Percentiles rank a stretch among this genome's conserved stretches.
Conservation (phyloP, 805 yeast species). For the Kockiozyma suomiensis region DNA sequence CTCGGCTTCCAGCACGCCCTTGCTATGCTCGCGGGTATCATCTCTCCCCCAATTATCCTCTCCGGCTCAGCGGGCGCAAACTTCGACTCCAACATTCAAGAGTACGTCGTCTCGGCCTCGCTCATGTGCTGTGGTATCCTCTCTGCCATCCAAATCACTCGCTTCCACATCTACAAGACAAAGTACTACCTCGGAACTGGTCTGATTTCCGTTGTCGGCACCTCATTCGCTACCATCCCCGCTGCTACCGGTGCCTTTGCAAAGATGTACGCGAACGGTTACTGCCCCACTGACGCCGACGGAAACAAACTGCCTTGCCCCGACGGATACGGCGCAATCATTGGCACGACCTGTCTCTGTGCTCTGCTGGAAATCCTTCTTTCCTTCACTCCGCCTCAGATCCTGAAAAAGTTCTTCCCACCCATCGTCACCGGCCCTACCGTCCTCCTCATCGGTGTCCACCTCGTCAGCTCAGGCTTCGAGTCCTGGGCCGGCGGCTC, state of each 20-base stretch:
- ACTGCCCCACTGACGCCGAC: conserved; percentile 62
- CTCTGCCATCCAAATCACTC: conserved; percentile 74
- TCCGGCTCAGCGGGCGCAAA: conserved; percentile 57
- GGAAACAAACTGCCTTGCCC: conserved; percentile 80
- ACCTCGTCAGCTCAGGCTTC: conserved; percentile 71
- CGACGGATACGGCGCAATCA: conserved; percentile 83
- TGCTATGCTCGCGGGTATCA: conserved; percentile 90
- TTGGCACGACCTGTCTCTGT: conserved; percentile 80
- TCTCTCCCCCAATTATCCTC: conserved; percentile 79
- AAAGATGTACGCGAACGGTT: conserved; percentile 73
- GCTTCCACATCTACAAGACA: conserved; percentile 74
- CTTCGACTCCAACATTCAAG: conserved; percentile 52
- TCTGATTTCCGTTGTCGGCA: conserved; percentile 84
- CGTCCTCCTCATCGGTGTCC: conserved; percentile 78
- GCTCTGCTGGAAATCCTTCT: conserved; percentile 71
- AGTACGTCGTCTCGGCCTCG: conserved; percentile 71
- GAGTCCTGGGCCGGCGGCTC: conserved; percentile 88
- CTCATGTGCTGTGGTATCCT: conserved; percentile 71
- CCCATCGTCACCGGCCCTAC: conserved; percentile 94
- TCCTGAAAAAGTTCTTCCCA: conserved; percentile 76
- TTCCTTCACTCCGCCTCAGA: conserved; percentile 75
- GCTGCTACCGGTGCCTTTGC: conserved; percentile 77
- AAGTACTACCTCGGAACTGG: conserved; percentile 86
- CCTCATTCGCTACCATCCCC: conserved; percentile 84
- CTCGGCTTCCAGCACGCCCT: conserved; percentile 86